Base-by-base conservation (phyloP, 1,284 basidiomycete species). In the Sporisorium sorghi region DNA sequence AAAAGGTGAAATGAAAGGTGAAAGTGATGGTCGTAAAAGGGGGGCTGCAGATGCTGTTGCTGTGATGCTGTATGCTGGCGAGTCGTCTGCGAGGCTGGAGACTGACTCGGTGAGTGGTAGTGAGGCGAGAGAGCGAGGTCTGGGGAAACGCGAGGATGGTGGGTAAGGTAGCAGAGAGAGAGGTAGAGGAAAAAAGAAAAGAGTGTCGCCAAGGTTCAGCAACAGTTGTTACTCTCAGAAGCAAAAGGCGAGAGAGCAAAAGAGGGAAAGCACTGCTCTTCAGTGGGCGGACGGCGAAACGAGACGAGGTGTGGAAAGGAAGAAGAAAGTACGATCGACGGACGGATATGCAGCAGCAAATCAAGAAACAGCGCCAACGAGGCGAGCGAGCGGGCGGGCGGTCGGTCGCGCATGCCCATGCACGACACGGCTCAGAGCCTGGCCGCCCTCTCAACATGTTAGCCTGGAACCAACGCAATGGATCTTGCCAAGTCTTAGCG, bases 1-100 rank as follows among this genome's bases (percentile, higher is more conserved):
- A 24, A n/a, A 21, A 6, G 32, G 8, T 26, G 44, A 58, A 54
- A 65, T 65, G 62, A 57, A 64, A 53, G 24, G 55, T 44, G 28
- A 51, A 28, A 5, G 46, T 19, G 28, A 30, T 47, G 46, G 28
- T 19, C 17, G 37, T n/a, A 15, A 47, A 19, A 30, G 28, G 28
- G 28, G 9, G n/a, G n/a, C n/a, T 9, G 26, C 17, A 19, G 28
- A 19, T 14, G 23, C 3, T n/a, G n/a, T n/a, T n/a, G n/a, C n/a
- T n/a, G n/a, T n/a, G 26, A n/a, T 47, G 46, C 46, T 30, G 28
- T 15, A 15, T 46, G 44, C 28, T 28, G 46, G 17, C 17, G 46
- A 19, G 46, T 47, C n/a, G 46, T 28, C 44, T 19, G 28, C 28
- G 46, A 47, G 10, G 17, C 9, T 28, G 26, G 10, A 24, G 14